Base-by-base conservation (phyloP, 2,329 filamentous ascomycete species). In the Cordyceps fumosorosea region DNA sequence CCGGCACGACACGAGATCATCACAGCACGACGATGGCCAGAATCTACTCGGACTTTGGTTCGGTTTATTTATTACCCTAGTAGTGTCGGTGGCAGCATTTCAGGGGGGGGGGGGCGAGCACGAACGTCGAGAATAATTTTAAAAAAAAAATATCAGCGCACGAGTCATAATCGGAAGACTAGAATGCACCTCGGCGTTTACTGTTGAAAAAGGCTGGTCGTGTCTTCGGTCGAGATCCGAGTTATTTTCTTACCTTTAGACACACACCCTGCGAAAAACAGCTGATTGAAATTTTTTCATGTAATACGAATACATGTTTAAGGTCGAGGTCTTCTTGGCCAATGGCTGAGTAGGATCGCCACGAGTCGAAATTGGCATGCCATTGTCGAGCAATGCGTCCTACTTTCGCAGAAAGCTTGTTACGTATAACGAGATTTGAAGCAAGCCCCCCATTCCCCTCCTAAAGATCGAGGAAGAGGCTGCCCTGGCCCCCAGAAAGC, bases 191-290 rank as follows among this genome's bases (percentile, higher is more conserved):
- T 60, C 57, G 57, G 57, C 50, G 57, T 53, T 59, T 53, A 60
- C 37, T 32, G 32, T 32, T 45, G 40, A 34, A 42, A 42, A 18
- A 44, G 47, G 53, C 53, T 37, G 37, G 48, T 53, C 32, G 51
- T 47, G n/a, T 40, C 57, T 44, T 60, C 57, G 57, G 57, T 60
- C 57, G 57, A 53, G 57, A 53, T 60, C 57, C 57, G 57, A 52
- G 22, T 52, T 52, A 42, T 42, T 45, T 26, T 14, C 37, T 60
- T n/a, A n/a, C 14, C 40, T 14, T 18, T 18, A 60, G n/a, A 53
- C 16, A 34, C 48, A 52, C 57, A 16, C 56, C 56, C 45, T 20
- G 22, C 22, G 40, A 47, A 14, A 11, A 44, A 44, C 47, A 51
- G 29, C 40, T 47, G 40, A 56, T 42, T 11, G 45, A 50, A 37